These are phyloP conservation scores for Coniella vitis DNA, from an alignment of 2,329 filamentous ascomycete genomes.

Conservation along the genomic window DNA sequence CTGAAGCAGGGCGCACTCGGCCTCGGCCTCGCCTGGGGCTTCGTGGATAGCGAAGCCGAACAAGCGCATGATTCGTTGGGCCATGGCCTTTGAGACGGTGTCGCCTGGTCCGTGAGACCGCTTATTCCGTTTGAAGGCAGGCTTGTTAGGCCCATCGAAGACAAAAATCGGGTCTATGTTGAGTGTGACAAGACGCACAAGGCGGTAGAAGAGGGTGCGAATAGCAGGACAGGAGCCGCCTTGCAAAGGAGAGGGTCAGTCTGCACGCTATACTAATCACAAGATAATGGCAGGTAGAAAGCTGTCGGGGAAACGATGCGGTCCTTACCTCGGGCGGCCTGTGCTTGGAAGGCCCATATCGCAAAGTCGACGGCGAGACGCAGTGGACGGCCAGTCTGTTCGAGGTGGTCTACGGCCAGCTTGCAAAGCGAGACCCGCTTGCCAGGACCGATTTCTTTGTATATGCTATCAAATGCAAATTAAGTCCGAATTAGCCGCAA, in stretches of 20 bases:
- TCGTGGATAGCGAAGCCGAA: constrained; percentile 82
- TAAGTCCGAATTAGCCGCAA: not conserved
- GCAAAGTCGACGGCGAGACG: constrained; percentile 89
- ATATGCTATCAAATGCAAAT: constrained; percentile 55
- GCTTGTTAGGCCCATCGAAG: constrained; percentile 43
- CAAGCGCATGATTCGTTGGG: constrained; percentile 74
- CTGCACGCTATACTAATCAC: too few species aligned
- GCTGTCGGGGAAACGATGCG: too few species aligned
- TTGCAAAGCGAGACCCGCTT: constrained; percentile 75
- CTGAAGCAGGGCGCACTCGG: constrained; percentile 87
- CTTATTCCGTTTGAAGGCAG: constrained; percentile 83
- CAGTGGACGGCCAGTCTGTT: constrained; percentile 63
- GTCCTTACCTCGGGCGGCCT: constrained; percentile 65
- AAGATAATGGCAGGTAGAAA: too few species aligned
- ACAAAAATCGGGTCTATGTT: constrained; percentile 47
- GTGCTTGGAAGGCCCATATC: constrained; percentile 95
- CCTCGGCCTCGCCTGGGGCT: constrained; percentile 91
- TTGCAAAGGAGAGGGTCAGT: too few species aligned
- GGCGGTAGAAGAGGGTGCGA: constrained; percentile 85
- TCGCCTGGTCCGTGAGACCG: constrained; percentile 57
- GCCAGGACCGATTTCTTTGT: constrained; percentile 80
- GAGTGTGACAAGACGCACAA: constrained; percentile 49
- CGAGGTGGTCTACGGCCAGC: constrained; percentile 71
- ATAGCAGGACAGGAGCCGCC: constrained; percentile 85
- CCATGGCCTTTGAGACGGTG: constrained; percentile 63